Evolutionary conservation across 495 filamentous ascomycete genomes (phyloP).

Genomic region (Hyaloscypha finlandica): DNA sequence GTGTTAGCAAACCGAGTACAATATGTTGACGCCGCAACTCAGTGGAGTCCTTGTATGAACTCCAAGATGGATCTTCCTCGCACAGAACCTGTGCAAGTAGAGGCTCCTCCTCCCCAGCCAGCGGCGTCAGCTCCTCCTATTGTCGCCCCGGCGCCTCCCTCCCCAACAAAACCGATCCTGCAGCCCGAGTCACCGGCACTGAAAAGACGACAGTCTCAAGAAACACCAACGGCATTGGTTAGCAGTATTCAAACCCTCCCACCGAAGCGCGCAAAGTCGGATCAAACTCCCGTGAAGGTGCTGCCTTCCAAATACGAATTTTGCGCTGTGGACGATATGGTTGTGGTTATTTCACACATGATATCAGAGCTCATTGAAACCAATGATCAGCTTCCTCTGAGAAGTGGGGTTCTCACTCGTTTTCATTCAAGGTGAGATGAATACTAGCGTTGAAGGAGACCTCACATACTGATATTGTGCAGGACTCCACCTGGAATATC

Average conservation of each 20-base stretch:
- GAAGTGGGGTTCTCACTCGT: slow-evolving; percentile 80
- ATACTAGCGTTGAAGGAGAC: background rate
- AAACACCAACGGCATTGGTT: background rate
- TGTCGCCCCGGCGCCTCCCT: slow-evolving; percentile 27
- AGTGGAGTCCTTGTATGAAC: slow-evolving; percentile 27
- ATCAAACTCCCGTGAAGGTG: slow-evolving; percentile 50
- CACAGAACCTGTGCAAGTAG: slow-evolving; percentile 28
- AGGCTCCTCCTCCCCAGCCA: background rate
- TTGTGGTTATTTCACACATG: slow-evolving; percentile 91
- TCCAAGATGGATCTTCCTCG: slow-evolving; percentile 31
- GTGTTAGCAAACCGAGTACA: slow-evolving; percentile 11
- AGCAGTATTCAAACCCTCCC: slow-evolving; percentile 8
- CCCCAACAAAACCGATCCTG: slow-evolving; percentile 41
- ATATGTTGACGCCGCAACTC: slow-evolving; percentile 31
- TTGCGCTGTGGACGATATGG: slow-evolving; percentile 80
- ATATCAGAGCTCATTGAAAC: slow-evolving; percentile 88
- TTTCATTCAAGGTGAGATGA: slow-evolving; percentile 87
- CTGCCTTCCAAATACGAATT: slow-evolving; percentile 77
- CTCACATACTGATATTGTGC: slow-evolving; percentile 29
- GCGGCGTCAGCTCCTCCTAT: background rate
- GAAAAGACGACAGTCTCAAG: slow-evolving; percentile 22
- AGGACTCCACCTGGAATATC: slow-evolving; percentile 93
- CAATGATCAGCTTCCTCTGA: slow-evolving; percentile 86
- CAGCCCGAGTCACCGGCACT: slow-evolving; percentile 39
- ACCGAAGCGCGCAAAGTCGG: slow-evolving; percentile 19